phyloP scores from a whole-genome alignment of 2,329 filamentous ascomycete genomes.

The Beauveria brongniartii region DNA sequence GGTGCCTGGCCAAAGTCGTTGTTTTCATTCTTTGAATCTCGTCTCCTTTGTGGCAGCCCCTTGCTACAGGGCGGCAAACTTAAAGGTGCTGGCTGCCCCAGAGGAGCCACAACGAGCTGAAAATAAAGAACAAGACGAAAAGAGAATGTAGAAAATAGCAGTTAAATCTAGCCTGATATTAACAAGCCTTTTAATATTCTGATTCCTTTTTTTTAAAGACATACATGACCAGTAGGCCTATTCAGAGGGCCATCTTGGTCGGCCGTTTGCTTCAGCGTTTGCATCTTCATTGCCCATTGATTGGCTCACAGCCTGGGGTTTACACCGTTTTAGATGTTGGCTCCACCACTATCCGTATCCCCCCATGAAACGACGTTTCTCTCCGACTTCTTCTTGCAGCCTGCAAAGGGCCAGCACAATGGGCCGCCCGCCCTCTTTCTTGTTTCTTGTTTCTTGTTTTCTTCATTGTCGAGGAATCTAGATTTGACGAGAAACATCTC shows the following conservation, averaged over 20 bases:
- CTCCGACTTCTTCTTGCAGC: too few species aligned
- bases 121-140: not conserved
- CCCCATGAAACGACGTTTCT: not conserved
- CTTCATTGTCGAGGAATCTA: not conserved
- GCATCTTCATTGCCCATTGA: not conserved
- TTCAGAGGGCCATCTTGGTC: not conserved
- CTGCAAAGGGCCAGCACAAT: too few species aligned
- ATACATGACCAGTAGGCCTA: too few species aligned
- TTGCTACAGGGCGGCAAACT: constrained; percentile 6
- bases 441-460: not conserved
- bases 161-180: too few species aligned
- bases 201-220: not conserved
- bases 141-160: not conserved
- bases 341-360: too few species aligned
- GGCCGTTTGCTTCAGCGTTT: not conserved
- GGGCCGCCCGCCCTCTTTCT: too few species aligned
- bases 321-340: too few species aligned
- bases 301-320: not conserved
- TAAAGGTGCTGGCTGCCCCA: not conserved
- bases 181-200: too few species aligned
- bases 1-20: not conserved
- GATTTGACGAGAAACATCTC: not conserved
- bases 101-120: not conserved
- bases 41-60: not conserved
- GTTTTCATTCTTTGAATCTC: not conserved